A percentile compares a stretch with the other conserved stretches of the same genome.
These are phyloP conservation scores for Prototheca cutis DNA, from an alignment of 163 green algal species.

Conservation along the genomic window DNA sequence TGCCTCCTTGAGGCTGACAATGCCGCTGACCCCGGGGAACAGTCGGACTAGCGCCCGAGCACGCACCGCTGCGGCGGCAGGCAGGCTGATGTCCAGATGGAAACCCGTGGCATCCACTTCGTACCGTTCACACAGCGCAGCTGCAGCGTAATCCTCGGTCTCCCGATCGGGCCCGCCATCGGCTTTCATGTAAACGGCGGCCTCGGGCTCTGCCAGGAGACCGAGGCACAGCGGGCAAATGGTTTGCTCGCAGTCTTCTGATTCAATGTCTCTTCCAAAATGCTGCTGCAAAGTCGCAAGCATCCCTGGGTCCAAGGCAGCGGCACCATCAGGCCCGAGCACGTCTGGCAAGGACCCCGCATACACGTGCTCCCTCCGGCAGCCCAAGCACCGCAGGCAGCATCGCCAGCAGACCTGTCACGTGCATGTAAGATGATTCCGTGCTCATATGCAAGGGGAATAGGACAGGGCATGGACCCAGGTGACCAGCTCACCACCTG, in stretches of 20 bases:
- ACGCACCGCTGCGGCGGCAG: constrained; percentile 11
- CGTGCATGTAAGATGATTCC: neutral
- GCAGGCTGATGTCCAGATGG: constrained; percentile 18
- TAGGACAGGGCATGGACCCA: too few relatives aligned
- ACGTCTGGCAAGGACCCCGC: neutral
- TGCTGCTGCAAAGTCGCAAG: neutral
- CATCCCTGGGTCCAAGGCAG: neutral
- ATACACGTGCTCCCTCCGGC: neutral
- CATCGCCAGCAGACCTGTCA: constrained; percentile 15
- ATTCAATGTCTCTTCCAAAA: neutral
- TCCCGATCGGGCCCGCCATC: neutral
- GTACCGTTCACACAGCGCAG: neutral
- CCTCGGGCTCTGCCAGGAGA: constrained; percentile 1
- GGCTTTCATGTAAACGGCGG: neutral
- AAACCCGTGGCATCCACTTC: constrained; percentile 1
- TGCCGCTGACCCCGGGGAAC: neutral
- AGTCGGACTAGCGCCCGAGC: constrained; percentile 5
- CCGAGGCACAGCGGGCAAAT: constrained; percentile 20
- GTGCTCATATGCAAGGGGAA: too few relatives aligned
- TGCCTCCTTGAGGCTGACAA: neutral
- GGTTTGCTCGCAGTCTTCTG: neutral
- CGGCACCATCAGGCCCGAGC: neutral
- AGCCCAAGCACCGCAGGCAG: constrained; percentile 6
- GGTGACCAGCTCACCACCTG: neutral
- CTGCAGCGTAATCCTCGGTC: neutral